A percentile compares a stretch with the other conserved stretches of the same genome.
Evolutionary conservation across 2,329 filamentous ascomycete species (phyloP).

Genomic region (Fusarium praegraminearum): DNA sequence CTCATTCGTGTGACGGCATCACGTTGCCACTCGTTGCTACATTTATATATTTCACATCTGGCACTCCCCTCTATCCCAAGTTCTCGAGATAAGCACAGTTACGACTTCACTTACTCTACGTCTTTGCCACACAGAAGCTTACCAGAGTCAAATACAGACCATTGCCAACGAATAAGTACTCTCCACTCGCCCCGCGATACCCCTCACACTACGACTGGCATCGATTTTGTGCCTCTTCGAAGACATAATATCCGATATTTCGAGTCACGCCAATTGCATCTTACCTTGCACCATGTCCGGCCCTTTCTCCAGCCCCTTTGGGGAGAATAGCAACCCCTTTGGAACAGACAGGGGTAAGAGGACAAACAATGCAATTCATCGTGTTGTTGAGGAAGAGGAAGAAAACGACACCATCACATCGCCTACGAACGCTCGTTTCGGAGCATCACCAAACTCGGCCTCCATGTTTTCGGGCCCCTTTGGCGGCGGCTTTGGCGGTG

Average conservation of each 20-base stretch:
- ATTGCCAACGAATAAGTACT: conserved; percentile 70
- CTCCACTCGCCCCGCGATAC: conserved; percentile 70
- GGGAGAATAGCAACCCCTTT: conserved; percentile 62
- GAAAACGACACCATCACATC: conserved; percentile 81
- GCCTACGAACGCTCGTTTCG: conserved; percentile 74
- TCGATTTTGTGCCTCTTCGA: conserved; percentile 18
- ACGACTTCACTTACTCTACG: conserved; percentile 47
- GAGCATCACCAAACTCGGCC: conserved; percentile 53
- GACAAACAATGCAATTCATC: conserved; percentile 56
- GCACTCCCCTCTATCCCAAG: neutral
- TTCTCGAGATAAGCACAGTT: neutral
- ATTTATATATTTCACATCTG: neutral
- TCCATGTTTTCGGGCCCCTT: conserved; percentile 63
- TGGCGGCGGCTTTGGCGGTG: conserved; percentile 58
- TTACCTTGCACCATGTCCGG: conserved; percentile 71
- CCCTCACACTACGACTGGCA: conserved; percentile 74
- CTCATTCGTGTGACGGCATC: conserved; percentile 16
- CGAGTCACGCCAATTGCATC: neutral
- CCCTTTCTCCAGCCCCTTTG: conserved; percentile 80
- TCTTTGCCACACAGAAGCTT: conserved; percentile 62
- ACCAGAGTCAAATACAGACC: conserved; percentile 71
- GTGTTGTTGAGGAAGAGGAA: conserved; percentile 86
- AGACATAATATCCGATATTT: conserved; percentile 14
- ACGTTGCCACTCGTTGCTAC: conserved; percentile 15
- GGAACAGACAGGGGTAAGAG: conserved; percentile 41